A percentile compares a stretch with the other conserved stretches of the same genome.
Evolutionary conservation across 2,329 filamentous ascomycete genomes (phyloP).

Genomic region (Penicillium thymicola): DNA sequence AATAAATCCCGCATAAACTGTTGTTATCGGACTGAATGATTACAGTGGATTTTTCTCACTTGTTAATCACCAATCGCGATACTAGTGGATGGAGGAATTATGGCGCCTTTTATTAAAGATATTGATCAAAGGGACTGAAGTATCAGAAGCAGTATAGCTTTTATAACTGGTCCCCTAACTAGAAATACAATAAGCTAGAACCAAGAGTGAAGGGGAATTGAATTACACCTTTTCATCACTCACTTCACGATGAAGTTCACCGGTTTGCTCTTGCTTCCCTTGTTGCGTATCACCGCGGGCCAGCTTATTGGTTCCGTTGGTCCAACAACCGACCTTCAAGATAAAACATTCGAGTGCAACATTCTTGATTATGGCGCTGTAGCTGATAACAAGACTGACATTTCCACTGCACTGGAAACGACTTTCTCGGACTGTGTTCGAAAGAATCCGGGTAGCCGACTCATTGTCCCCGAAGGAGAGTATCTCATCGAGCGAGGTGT

Average conservation of each 20-base stretch:
- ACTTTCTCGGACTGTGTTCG: constrained; percentile 19
- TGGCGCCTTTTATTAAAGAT: neutral
- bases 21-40: neutral
- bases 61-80: neutral
- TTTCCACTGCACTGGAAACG: constrained; percentile 14
- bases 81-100: neutral
- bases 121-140: neutral
- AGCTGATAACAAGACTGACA: constrained; percentile 12
- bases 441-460: constrained; percentile 21
- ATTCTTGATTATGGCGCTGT: constrained; percentile 13
- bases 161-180: neutral
- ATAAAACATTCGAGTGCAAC: constrained; percentile 14
- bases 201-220: neutral
- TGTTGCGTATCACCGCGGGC: neutral
- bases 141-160: neutral
- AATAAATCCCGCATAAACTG: neutral
- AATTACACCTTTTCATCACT: neutral
- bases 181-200: neutral
- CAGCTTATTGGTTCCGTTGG: constrained; percentile 15
- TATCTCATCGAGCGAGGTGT: constrained; percentile 28
- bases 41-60: neutral
- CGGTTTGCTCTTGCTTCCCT: neutral
- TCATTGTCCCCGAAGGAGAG: constrained; percentile 28
- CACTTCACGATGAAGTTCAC: neutral
- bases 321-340: constrained; percentile 5